Base-by-base conservation (phyloP, 805 yeast species). In the Candida pseudoglaebosa region DNA sequence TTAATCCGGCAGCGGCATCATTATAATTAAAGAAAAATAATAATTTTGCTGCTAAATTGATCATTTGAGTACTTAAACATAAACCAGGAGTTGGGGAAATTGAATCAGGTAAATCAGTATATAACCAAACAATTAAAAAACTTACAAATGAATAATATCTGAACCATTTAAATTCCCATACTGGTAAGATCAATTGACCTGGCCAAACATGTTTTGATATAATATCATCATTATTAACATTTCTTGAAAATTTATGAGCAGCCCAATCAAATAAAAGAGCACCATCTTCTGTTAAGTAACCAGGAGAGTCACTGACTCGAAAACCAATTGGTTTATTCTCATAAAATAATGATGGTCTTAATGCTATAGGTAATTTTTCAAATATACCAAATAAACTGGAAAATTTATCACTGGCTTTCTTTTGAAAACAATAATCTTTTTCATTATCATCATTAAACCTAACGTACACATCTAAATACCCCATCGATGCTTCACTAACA, bases 81-180 rank as follows among this genome's bases (percentile, higher is more conserved):
- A 80, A 73, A 17, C 96, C 96, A 0, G 98, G 98, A 3, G 98
- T 91, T 34, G 97, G 97, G 24, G 90, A 77, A 38, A 88, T 68
- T 50, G 70, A 75, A 54, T 88, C 96, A 2, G 99, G 99, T 57
- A 93, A 72, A 65, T 93, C 98, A 1, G 95, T 81, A 61, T 90
- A 93, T 42, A 93, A 73, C 98, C 99, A 93, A 13, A 65, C 62
- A 7, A 74, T 37, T 50, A 86, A 62, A 3, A 65, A 41, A 1
- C 70, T 36, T 13, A 67, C 36, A 38, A 72, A 55, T 24, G 69
- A 48, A 47, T 70, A 65, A 46, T 61, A 71, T 20, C 67, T 70
- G 43, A 67, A 62, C 19, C 61, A 49, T 52, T 76, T 68, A 42
- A 63, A 63, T 43, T 68, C 63, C 89, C 95, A 87, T 18, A 70